Evolutionary conservation across 169 alveolate species (phyloP), one percentile per base, ranked within the genome.

Genomic region (Cytauxzoon felis): DNA sequence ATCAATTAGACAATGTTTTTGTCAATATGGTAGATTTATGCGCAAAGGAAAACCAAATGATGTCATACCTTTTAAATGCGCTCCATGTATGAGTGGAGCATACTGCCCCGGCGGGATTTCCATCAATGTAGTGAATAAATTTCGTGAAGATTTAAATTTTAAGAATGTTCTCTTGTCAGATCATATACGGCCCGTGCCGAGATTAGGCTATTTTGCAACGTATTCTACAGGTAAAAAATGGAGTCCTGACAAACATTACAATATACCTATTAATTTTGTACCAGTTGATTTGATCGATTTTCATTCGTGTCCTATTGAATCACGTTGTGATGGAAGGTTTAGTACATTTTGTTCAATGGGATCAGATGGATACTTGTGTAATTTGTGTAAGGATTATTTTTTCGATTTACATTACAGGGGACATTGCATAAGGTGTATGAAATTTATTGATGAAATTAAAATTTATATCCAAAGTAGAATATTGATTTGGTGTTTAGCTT

Each of bases 361-460:
- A n/a, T 78, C 90, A 18, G 78, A 51, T 26, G 92, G 92, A 29
- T 87, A 87, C 66, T 62, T 81, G 48, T 87, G 92, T 51, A 65
- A 57, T 60, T 63, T 59, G 24, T 87, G 92, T 45, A 45, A 59
- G 36, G 16, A 16, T 16, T 64, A 70, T 5, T 60, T 58, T 52
- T 72, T 59, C 40, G 54, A 51, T 11, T 9, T 23, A 0, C 40
- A 54, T 59, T 76, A 59, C 81, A 64, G 86, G 16, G 59, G 76
- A 58, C 26, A n/a, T 21, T 76, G 86, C 47, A 0, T 42, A 16
- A 18, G 16, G 36, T 76, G 86, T 29, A 32, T 23, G 33, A 26
- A 47, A 32, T 3, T 56, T 1, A n/a, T 23, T 13, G 40, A 3
- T 5, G 72, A 65, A 23, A n/a, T 66, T 6, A 9, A 34, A 13